phyloP scores from a whole-genome alignment of 2,329 filamentous ascomycete species.

The Aspergillus glaucus region DNA sequence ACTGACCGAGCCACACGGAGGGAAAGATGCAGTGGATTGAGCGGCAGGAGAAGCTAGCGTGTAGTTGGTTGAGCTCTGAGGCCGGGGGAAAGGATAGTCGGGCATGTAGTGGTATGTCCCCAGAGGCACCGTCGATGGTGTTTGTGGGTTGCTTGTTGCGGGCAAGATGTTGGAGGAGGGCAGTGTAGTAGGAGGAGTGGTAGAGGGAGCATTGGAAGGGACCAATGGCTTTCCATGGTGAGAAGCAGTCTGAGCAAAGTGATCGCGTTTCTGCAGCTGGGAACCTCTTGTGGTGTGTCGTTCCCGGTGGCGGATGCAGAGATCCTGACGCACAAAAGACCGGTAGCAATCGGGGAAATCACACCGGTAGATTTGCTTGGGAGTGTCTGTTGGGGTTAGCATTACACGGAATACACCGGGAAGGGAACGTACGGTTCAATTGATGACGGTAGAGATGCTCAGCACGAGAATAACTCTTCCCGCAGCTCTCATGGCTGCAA shows the following conservation, averaged over 20 bases:
- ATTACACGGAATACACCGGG: conserved; percentile 1
- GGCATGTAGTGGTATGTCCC: conserved; percentile 21
- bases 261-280: conserved; percentile 46
- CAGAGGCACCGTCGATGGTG: conserved; percentile 23
- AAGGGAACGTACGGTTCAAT: conserved; percentile 66
- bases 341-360: conserved; percentile 86
- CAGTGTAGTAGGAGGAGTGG: conserved; percentile 6
- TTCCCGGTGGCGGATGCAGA: conserved; percentile 79
- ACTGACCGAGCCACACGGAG: conserved; percentile 14
- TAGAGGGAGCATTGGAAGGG: conserved; percentile 9
- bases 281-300: conserved; percentile 62
- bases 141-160: conserved; percentile 6
- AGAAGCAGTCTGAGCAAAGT: conserved; percentile 32
- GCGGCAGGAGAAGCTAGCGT: conserved; percentile 22
- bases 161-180: conserved; percentile 1
- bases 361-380: conserved; percentile 91
- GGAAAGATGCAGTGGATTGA: conserved; percentile 21
- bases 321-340: conserved; percentile 86
- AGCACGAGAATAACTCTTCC: conserved; percentile 92
- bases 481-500: conserved; percentile 79
- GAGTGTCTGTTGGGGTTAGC: conserved; percentile 57
- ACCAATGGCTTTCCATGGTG: conserved; percentile 11
- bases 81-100: conserved; percentile 20
- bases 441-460: conserved; percentile 97
- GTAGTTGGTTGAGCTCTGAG: conserved; percentile 22